A percentile compares a stretch with the other conserved stretches of the same genome.
Evolutionary conservation across 345 rosid genomes (phyloP).

Genomic region (Streptanthus diversifolius): DNA sequence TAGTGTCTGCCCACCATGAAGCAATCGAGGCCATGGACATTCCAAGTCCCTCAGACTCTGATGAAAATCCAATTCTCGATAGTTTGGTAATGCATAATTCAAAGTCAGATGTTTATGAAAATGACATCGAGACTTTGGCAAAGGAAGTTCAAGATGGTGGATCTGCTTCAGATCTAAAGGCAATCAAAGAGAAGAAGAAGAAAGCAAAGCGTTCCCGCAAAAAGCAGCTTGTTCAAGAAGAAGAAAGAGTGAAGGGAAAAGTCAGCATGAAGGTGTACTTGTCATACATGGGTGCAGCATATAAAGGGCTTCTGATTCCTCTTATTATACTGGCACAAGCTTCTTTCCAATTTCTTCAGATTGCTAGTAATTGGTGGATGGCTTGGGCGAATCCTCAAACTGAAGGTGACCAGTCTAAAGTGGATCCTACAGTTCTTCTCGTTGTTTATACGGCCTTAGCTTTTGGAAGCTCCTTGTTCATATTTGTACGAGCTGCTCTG

Average conservation of each 20-base stretch:
- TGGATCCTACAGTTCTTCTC: constrained; percentile 74
- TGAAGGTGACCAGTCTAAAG: constrained; percentile 86
- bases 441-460: constrained; percentile 93
- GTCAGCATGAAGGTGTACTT: constrained; percentile 96
- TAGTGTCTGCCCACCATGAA: constrained; percentile 97
- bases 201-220: constrained; percentile 81
- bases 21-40: constrained; percentile 99
- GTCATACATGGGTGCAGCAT: constrained; percentile 97
- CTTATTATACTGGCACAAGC: constrained; percentile 83
- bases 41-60: constrained; percentile 82
- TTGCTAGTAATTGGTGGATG: constrained; percentile 99
- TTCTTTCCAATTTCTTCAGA: constrained; percentile 93
- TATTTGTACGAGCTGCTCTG: constrained; percentile 91
- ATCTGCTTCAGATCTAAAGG: constrained; percentile 73
- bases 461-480: constrained; percentile 96
- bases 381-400: constrained; percentile 99
- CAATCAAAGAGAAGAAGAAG: constrained; percentile 64
- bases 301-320: constrained; percentile 86
- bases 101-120: constrained; percentile 54
- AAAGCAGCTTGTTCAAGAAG: constrained; percentile 98
- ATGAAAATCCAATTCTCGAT: constrained; percentile 50
- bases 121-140: constrained; percentile 60
- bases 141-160: constrained; percentile 88
- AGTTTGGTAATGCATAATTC: constrained; percentile 39
- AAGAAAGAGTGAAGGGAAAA: constrained; percentile 95